Conservation (phyloP, 208 protist species). For the Leishmania mexicana region DNA sequence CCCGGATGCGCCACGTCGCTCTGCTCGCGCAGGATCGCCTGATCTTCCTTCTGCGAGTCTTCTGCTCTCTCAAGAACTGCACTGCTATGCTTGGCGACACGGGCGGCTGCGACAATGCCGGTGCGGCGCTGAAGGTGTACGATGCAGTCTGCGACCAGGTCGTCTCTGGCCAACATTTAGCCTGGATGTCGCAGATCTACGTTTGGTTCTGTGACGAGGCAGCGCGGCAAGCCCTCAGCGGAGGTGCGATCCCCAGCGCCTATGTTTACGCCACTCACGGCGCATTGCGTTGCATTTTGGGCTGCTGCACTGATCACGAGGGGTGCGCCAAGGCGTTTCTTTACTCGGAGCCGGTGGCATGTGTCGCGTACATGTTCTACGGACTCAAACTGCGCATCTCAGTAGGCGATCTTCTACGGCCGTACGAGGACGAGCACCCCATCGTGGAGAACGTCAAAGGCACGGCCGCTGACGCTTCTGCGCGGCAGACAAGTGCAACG, state of each 20-base stretch:
- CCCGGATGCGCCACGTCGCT: constrained; percentile 35
- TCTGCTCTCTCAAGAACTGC: constrained; percentile 56
- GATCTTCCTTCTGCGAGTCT: constrained; percentile 53
- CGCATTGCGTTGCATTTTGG: constrained; percentile 47
- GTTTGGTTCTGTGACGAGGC: constrained; percentile 61
- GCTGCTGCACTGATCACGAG: constrained; percentile 48
- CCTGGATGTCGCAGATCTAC: constrained; percentile 58
- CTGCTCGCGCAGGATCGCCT: constrained; percentile 48
- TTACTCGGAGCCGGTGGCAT: constrained; percentile 70
- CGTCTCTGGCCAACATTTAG: constrained; percentile 33
- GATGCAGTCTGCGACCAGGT: constrained; percentile 35
- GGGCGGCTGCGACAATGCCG: constrained; percentile 11
- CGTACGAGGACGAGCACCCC: constrained; percentile 41
- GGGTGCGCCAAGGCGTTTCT: constrained; percentile 56
- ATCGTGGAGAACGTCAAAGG: constrained; percentile 6
- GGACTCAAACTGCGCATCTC: constrained; percentile 75
- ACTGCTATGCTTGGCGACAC: constrained; percentile 44
- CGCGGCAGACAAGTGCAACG: too few relatives aligned
- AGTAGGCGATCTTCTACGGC: constrained; percentile 42
- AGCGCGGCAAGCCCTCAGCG: constrained; percentile 18
- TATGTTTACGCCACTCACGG: constrained; percentile 44
- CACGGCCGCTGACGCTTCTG: neutral
- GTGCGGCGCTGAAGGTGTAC: constrained; percentile 12
- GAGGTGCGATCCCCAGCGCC: constrained; percentile 31
- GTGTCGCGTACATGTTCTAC: constrained; percentile 72